Evolutionary conservation across 2,329 filamentous ascomycete species (phyloP).

Genomic region (Aspergillus intermedius): DNA sequence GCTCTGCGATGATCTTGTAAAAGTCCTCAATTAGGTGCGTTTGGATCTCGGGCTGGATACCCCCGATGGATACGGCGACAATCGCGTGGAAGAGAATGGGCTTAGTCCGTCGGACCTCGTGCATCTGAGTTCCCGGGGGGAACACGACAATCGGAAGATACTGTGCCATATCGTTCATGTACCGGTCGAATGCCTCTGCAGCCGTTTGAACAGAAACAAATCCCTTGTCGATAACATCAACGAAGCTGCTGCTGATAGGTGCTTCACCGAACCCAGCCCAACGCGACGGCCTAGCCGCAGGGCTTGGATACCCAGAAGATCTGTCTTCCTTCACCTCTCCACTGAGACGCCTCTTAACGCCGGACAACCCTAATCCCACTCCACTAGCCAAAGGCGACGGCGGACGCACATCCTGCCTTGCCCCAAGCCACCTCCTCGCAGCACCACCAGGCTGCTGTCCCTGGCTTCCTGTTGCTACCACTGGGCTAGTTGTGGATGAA

Average conservation of each 20-base stretch:
- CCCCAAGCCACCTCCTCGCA: conserved; percentile 25
- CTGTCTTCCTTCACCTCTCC: conserved; percentile 22
- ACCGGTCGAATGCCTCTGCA: conserved; percentile 52
- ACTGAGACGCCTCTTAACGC: conserved; percentile 26
- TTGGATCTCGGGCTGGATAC: conserved; percentile 51
- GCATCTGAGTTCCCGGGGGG: conserved; percentile 47
- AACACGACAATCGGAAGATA: conserved; percentile 56
- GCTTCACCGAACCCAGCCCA: not conserved
- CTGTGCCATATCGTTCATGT: conserved; percentile 48
- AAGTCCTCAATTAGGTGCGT: conserved; percentile 60
- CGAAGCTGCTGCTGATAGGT: conserved; percentile 12
- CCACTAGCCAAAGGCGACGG: not conserved
- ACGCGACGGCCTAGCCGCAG: not conserved
- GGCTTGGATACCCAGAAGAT: conserved; percentile 5
- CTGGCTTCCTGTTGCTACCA: conserved; percentile 23
- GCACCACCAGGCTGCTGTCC: conserved; percentile 26
- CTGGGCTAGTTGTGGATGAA: conserved; percentile 12
- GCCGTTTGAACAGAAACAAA: conserved; percentile 49
- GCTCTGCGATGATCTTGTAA: conserved; percentile 66
- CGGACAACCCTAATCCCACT: conserved; percentile 8
- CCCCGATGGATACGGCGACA: conserved; percentile 48
- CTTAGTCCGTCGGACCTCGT: conserved; percentile 51
- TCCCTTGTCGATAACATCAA: conserved; percentile 44
- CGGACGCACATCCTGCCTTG: conserved; percentile 4
- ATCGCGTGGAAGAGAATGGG: conserved; percentile 56